Evolutionary conservation across 1,284 basidiomycete genomes (phyloP).

Genomic region (Trichosporon coremiiforme): DNA sequence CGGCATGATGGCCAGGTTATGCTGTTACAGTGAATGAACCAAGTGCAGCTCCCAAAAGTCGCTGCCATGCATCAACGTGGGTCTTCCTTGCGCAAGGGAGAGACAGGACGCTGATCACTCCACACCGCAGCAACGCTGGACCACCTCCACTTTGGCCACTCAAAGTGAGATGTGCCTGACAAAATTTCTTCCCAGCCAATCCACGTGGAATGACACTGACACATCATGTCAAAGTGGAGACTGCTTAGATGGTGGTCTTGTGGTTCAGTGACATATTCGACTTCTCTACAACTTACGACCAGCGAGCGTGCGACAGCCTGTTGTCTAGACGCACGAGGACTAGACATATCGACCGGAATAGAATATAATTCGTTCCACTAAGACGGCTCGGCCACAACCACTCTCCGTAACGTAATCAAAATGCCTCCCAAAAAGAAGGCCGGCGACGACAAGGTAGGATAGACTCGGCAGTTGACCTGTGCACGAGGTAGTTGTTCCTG

Average conservation of each 20-base stretch:
- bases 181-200: neutral
- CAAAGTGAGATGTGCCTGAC: neutral
- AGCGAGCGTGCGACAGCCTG: constrained; percentile 2
- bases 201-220: constrained; percentile 18
- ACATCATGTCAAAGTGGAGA: constrained; percentile 11
- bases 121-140: neutral
- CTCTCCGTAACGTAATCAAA: constrained; percentile 28
- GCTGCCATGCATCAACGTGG: neutral
- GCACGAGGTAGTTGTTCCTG: neutral
- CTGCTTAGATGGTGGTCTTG: neutral
- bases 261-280: constrained; percentile 8
- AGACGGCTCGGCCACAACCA: constrained; percentile 17
- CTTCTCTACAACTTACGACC: constrained; percentile 8
- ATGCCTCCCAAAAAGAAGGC: constrained; percentile 51
- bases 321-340: neutral
- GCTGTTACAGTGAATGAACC: neutral
- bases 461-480: constrained; percentile 10
- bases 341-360: neutral
- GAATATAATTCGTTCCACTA: neutral
- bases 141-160: constrained; percentile 10
- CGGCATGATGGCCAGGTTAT: constrained; percentile 42
- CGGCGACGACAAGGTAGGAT: constrained; percentile 48
- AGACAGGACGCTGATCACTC: constrained; percentile 1
- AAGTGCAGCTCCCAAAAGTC: neutral
- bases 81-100: neutral